Evolutionary conservation across 495 filamentous ascomycete genomes (phyloP), one percentile per base, ranked within the genome.

Genomic region (Glarea lozoyensis): DNA sequence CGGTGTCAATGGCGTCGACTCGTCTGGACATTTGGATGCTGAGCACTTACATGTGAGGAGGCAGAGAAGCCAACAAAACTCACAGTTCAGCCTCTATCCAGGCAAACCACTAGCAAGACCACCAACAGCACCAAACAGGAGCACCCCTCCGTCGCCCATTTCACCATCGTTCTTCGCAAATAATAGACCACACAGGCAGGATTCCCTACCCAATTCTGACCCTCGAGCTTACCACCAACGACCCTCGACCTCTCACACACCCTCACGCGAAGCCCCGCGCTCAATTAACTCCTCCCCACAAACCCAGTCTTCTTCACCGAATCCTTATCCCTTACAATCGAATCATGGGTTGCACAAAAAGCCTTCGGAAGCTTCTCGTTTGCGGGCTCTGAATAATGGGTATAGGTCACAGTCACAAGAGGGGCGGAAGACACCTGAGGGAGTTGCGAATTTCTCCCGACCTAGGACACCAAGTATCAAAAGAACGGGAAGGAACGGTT

Each of bases 391-490:
- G 25, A 50, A 58, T 32, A 58, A 53, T 50, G 52, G 49, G 1
- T 53, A 55, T 27, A 44, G 43, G 29, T 50, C 48, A 12, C 40
- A 43, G 15, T 50, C 50, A 2, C 27, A 42, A 12, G 51, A 58
- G 11, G 47, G 46, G n/a, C 37, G 38, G 17, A 27, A 32, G 12
- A 41, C 48, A 13, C 44, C 43, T n/a, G 52, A 48, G 20, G 17
- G 38, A 17, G 48, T 42, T 37, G 7, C 23, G 7, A 75, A 73
- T 49, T 73, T 75, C 48, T 72, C 70, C 2, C 63, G 73, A 29
- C 69, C 68, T 31, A 54, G 70, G 74, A 69, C 41, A 53, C 73
- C 12, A 58, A 60, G 34, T 65, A 62, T 24, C 55, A 61, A 13
- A 56, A 54, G n/a, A 51, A 59, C 20, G 56, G 57, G 17, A 65